These are phyloP conservation scores for Hordeum pubiflorum DNA, from an alignment of 202 grass and related monocot species.

Conservation along the genomic window DNA sequence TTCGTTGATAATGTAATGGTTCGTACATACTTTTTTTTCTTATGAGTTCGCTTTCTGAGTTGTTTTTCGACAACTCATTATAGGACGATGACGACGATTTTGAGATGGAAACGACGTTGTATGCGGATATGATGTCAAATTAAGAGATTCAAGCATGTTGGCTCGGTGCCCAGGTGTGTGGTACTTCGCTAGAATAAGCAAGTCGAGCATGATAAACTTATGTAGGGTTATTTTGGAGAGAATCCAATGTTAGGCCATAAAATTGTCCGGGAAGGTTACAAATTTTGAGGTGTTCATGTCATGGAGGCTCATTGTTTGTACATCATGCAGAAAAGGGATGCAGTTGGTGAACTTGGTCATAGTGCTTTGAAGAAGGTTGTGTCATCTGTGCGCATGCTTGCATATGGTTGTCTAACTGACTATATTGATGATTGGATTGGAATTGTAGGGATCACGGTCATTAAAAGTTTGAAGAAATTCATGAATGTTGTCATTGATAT, in stretches of 20 bases:
- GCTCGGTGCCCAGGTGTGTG: background rate
- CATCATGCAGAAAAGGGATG: background rate
- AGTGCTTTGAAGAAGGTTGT: background rate
- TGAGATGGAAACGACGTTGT: background rate
- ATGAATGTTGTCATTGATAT: background rate
- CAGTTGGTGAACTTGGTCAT: background rate
- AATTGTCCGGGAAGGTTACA: background rate
- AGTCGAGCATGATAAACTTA: background rate
- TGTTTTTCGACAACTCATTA: background rate
- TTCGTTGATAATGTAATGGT: background rate
- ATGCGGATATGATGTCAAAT: background rate
- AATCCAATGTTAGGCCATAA: background rate
- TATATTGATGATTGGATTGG: background rate
- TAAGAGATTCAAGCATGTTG: background rate
- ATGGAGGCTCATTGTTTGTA: background rate
- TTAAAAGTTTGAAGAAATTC: background rate
- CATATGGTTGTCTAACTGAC: background rate
- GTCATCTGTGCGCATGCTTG: background rate
- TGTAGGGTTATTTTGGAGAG: background rate
- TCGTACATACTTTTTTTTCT: background rate
- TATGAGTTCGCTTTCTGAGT: background rate
- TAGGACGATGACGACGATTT: background rate
- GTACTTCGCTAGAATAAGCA: background rate
- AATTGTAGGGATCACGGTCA: background rate
- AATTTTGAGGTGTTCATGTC: too few species aligned